Evolutionary conservation across 108 stramenopile species (phyloP).

Genomic region (Craspedostauros australis): DNA sequence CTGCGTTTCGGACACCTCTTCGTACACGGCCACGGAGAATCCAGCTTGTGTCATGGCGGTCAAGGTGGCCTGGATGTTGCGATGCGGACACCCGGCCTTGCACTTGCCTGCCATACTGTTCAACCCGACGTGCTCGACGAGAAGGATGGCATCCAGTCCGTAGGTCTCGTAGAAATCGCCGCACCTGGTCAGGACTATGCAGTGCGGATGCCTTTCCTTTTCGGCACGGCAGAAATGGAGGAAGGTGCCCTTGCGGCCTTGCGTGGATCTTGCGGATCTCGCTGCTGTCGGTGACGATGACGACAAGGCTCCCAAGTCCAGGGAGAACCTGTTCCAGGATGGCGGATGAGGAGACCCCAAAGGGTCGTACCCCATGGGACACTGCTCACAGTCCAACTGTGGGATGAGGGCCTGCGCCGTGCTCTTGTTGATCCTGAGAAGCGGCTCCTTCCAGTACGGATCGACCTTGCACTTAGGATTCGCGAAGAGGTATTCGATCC

Average conservation of each 20-base stretch:
- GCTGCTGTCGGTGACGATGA: background rate
- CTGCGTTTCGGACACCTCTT: conserved; percentile 54
- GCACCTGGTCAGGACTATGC: conserved; percentile 71
- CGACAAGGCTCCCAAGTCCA: background rate
- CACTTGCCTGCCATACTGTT: conserved; percentile 94
- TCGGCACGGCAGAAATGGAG: conserved; percentile 58
- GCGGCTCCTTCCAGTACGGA: conserved; percentile 58
- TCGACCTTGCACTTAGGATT: conserved; percentile 25
- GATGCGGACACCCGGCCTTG: conserved; percentile 88
- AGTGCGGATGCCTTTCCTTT: conserved; percentile 51
- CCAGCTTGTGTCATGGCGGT: conserved; percentile 79
- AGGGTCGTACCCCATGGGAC: conserved; percentile 84
- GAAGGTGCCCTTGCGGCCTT: conserved; percentile 48
- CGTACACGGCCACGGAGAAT: conserved; percentile 89
- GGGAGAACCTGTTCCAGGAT: background rate
- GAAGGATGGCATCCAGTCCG: conserved; percentile 90
- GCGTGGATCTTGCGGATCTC: too few relatives aligned
- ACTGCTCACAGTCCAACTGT: conserved; percentile 48
- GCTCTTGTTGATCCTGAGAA: conserved; percentile 50
- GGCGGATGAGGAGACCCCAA: conserved; percentile 22
- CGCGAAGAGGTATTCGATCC: conserved; percentile 25
- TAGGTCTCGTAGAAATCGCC: conserved; percentile 98
- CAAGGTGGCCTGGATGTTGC: conserved; percentile 86
- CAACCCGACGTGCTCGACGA: conserved; percentile 91
- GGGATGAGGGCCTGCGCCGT: conserved; percentile 46